These are phyloP conservation scores for Cryptosporidium ubiquitum DNA, from an alignment of 169 alveolate genomes.

Conservation along the genomic window DNA sequence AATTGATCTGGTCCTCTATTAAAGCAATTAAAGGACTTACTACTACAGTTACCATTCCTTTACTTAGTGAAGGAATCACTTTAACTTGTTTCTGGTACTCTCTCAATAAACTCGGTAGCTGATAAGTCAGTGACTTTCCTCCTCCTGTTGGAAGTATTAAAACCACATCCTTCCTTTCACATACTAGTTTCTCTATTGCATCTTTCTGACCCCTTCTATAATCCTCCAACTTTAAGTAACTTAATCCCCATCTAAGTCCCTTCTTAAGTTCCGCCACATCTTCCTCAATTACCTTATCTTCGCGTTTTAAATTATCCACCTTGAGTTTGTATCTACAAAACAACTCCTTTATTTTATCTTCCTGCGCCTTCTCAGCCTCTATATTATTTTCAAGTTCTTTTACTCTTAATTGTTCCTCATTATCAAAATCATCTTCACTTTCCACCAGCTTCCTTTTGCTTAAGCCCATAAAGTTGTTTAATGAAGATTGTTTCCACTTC, in stretches of 20 bases:
- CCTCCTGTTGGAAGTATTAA: conserved; percentile 97
- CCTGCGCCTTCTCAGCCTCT: conserved; percentile 34
- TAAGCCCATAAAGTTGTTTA: conserved; percentile 19
- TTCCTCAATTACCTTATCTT: background rate
- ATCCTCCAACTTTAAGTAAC: conserved; percentile 19
- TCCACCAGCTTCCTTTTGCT: background rate
- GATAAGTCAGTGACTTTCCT: conserved; percentile 95
- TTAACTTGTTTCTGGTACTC: conserved; percentile 37
- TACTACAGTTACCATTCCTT: conserved; percentile 92
- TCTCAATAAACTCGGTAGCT: conserved; percentile 90
- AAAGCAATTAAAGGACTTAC: conserved; percentile 95
- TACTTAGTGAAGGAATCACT: conserved; percentile 41
- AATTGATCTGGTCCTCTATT: conserved; percentile 92
- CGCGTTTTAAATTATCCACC: background rate
- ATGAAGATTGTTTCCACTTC: conserved; percentile 41
- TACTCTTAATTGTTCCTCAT: background rate
- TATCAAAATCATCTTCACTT: conserved; percentile 6
- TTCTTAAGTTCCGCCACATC: conserved; percentile 3
- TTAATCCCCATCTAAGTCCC: conserved; percentile 42
- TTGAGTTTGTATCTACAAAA: conserved; percentile 19
- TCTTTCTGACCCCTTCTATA: conserved; percentile 85
- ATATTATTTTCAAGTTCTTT: conserved; percentile 11
- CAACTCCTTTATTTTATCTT: conserved; percentile 26
- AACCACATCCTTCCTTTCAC: conserved; percentile 87
- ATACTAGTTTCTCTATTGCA: conserved; percentile 83